Evolutionary conservation across 441 rosid species (phyloP).

Genomic region (Jatropha podagrica): DNA sequence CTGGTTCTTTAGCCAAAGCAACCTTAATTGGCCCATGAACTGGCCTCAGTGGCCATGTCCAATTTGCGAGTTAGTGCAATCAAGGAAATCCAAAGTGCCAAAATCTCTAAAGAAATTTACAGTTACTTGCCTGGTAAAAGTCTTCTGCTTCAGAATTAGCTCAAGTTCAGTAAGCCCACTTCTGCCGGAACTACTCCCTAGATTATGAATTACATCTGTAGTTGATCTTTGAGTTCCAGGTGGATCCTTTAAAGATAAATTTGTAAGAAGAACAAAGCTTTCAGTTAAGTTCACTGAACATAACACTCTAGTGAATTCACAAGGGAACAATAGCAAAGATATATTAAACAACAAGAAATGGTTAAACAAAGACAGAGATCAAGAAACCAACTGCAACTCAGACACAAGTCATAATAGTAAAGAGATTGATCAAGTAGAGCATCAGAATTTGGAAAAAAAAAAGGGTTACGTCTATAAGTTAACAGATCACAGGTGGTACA

Average conservation of each 20-base stretch:
- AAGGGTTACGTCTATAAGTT: background rate
- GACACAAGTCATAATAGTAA: background rate
- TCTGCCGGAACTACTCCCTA: slow-evolving; percentile 25
- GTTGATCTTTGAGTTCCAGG: slow-evolving; percentile 35
- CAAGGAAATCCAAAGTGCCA: background rate
- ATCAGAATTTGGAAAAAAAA: background rate
- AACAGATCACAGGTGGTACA: background rate
- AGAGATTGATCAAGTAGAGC: background rate
- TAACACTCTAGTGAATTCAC: too few relatives aligned
- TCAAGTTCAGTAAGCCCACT: slow-evolving; percentile 51
- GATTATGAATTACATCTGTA: slow-evolving; percentile 25
- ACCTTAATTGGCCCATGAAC: too few relatives aligned
- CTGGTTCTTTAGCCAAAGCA: too few relatives aligned
- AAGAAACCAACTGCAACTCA: background rate
- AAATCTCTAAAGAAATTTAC: background rate
- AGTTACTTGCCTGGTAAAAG: slow-evolving; percentile 56
- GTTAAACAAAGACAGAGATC: background rate
- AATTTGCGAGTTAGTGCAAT: background rate
- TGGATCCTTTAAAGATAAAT: slow-evolving; percentile 33
- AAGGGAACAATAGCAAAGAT: background rate
- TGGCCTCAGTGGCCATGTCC: too few relatives aligned
- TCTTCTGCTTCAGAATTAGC: slow-evolving; percentile 58
- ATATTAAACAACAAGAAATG: background rate
- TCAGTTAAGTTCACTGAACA: slow-evolving; percentile 10
- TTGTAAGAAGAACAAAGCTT: slow-evolving; percentile 25